Conservation (phyloP, 768 basidiomycete species). For the Panellus pusillus region DNA sequence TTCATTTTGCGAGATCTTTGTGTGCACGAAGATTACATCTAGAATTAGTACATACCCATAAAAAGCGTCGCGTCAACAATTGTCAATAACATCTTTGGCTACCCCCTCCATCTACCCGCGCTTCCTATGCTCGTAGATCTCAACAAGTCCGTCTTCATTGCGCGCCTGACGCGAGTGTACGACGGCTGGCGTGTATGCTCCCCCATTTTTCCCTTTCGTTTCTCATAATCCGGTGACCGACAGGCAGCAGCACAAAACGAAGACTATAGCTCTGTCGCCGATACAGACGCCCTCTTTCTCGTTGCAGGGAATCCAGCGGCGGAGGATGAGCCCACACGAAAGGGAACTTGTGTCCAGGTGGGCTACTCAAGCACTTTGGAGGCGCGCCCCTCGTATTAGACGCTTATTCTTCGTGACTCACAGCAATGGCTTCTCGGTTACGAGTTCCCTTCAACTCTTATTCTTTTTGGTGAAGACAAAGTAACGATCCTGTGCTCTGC, state of each 20-base stretch:
- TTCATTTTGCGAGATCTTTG: conserved; percentile 86
- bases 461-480: conserved; percentile 78
- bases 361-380: conserved; percentile 22
- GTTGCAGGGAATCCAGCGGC: conserved; percentile 75
- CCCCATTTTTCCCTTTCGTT: conserved; percentile 10
- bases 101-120: neutral
- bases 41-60: neutral
- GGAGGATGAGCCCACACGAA: conserved; percentile 89
- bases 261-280: conserved; percentile 68
- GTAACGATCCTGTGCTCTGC: conserved; percentile 82
- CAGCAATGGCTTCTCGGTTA: conserved; percentile 97
- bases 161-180: conserved; percentile 59
- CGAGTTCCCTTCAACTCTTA: conserved; percentile 93
- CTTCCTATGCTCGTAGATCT: conserved; percentile 66
- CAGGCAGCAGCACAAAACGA: conserved; percentile 69
- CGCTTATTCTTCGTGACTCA: conserved; percentile 21
- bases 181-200: conserved; percentile 63
- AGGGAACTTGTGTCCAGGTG: conserved; percentile 91
- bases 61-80: neutral
- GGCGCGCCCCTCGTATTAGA: conserved; percentile 8
- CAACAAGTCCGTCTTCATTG: conserved; percentile 58
- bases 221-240: conserved; percentile 14
- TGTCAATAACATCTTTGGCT: neutral
- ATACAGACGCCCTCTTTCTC: conserved; percentile 68
- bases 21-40: conserved; percentile 45